Evolutionary conservation across 164 flowering plant genomes (phyloP), one percentile per base, ranked within the genome.

Genomic region (Nymphaea colorata): DNA sequence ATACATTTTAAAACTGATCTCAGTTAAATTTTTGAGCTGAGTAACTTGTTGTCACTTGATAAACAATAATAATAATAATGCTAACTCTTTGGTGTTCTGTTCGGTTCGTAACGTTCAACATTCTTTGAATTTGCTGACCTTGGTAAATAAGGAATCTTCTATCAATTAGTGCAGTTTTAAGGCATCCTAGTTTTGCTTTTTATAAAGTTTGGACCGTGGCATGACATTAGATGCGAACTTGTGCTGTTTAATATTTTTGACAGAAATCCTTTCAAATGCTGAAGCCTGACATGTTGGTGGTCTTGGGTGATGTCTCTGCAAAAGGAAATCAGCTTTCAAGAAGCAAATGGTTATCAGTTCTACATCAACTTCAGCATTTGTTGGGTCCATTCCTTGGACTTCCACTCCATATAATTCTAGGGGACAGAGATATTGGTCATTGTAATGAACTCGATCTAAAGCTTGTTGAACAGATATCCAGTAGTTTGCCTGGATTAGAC

Each of bases 281-380:
- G 78, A 82, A 84, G 78, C 93, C 93, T 42, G 90, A 86, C 74
- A 82, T 88, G 87, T 82, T 86, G 67, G 69, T 88, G 12, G 87
- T 88, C 15, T 62, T 88, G 81, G 93, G 93, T 60, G 93, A 88
- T 69, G 74, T 88, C 70, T 86, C 88, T 18, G 88, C 87, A n/a
- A 78, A 68, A 64, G 90, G 93, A 16, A 80, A 74, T 6, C 73
- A 80, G 72, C 70, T 86, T 75, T 72, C 86, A 43, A 79, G 57
- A 43, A 69, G 42, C 44, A 76, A 79, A 71, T 88, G 89, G 87
- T 63, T 76, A 14, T 78, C 81, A 0, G 85, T 85, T 79, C 68
- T 86, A n/a, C 77, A 79, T 62, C 87, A 86, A 75, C 78, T 88
- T 71, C 81, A 83, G n/a, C 64, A 70, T 44, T 66, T 86, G 42